Evolutionary conservation across 805 yeast species (phyloP).

Genomic region (Monosporozyma servazzii): DNA sequence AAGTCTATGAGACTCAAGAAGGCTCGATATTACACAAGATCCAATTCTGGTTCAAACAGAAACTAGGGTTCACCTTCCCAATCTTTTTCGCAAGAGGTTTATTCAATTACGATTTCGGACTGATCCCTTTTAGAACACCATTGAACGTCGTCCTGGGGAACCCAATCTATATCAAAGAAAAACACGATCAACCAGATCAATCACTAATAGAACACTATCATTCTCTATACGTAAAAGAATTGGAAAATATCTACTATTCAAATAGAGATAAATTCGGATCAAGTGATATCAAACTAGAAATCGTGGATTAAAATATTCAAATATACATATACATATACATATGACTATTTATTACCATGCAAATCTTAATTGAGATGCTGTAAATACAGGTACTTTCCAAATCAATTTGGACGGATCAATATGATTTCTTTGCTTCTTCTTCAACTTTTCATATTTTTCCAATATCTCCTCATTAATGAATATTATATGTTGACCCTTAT

Average conservation of each 20-base stretch:
- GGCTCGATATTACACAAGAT: slow-evolving; percentile 42
- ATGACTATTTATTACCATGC: slow-evolving; percentile 57
- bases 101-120: slow-evolving; percentile 85
- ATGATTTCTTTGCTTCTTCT: slow-evolving; percentile 64
- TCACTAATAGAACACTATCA: slow-evolving; percentile 64
- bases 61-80: slow-evolving; percentile 79
- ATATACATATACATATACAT: slow-evolving; percentile 1
- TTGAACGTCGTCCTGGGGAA: slow-evolving; percentile 67
- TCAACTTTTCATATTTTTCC: slow-evolving; percentile 60
- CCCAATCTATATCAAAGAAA: slow-evolving; percentile 51
- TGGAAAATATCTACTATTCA: slow-evolving; percentile 54
- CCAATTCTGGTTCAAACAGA: slow-evolving; percentile 65
- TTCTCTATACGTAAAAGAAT: slow-evolving; percentile 52
- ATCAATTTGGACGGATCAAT: slow-evolving; percentile 61
- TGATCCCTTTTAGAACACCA: slow-evolving; percentile 76
- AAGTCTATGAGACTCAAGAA: slow-evolving; percentile 38
- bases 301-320: slow-evolving; percentile 15
- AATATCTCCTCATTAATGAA: slow-evolving; percentile 76
- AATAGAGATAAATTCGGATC: slow-evolving; percentile 47
- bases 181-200: slow-evolving; percentile 34
- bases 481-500: slow-evolving; percentile 91
- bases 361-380: slow-evolving; percentile 90
- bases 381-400: slow-evolving; percentile 93
- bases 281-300: slow-evolving; percentile 18
- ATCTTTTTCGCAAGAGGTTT: slow-evolving; percentile 87